Percentiles rank a stretch among this genome's conserved stretches.
phyloP scores from a whole-genome alignment of 2,329 filamentous ascomycete species.

The Scopulariopsis brevicaulis region DNA sequence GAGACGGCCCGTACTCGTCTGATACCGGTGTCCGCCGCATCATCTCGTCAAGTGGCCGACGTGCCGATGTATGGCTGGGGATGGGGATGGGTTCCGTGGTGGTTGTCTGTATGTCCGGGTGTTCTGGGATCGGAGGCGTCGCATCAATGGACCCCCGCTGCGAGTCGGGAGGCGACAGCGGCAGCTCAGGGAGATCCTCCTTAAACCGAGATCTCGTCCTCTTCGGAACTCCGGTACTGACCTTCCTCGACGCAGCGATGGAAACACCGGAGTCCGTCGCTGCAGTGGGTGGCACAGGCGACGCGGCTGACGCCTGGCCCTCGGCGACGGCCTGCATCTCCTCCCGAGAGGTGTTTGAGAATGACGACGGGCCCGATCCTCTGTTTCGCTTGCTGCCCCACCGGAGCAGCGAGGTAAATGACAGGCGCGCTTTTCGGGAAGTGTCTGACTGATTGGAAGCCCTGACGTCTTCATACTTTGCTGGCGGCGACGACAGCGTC shows the following conservation, averaged over 20 bases:
- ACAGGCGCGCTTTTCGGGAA: slow-evolving; percentile 18
- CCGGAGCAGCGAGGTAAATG: slow-evolving; percentile 67
- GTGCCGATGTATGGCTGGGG: neutral
- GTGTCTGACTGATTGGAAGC: neutral
- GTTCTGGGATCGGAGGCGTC: slow-evolving; percentile 24
- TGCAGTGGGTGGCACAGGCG: neutral
- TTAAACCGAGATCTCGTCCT: slow-evolving; percentile 84
- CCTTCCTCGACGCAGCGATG: slow-evolving; percentile 13
- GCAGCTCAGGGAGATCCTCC: slow-evolving; percentile 81
- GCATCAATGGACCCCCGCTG: slow-evolving; percentile 66
- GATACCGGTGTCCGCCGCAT: neutral
- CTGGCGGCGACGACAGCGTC: slow-evolving; percentile 1
- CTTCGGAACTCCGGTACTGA: slow-evolving; percentile 45
- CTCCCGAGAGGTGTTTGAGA: slow-evolving; percentile 83
- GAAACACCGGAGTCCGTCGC: neutral
- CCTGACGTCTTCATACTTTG: neutral
- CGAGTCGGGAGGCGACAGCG: slow-evolving; percentile 76
- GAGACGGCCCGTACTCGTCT: slow-evolving; percentile 23
- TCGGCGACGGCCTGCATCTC: slow-evolving; percentile 48
- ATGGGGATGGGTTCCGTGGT: neutral
- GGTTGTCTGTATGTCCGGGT: neutral
- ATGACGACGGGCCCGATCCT: slow-evolving; percentile 56
- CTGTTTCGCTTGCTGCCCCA: slow-evolving; percentile 47
- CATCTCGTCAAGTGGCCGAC: neutral
- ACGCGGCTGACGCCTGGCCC: slow-evolving; percentile 1